Percentiles rank a stretch among this genome's conserved stretches.
phyloP scores from a whole-genome alignment of 805 yeast genomes.

The Suhomyces emberorum region DNA sequence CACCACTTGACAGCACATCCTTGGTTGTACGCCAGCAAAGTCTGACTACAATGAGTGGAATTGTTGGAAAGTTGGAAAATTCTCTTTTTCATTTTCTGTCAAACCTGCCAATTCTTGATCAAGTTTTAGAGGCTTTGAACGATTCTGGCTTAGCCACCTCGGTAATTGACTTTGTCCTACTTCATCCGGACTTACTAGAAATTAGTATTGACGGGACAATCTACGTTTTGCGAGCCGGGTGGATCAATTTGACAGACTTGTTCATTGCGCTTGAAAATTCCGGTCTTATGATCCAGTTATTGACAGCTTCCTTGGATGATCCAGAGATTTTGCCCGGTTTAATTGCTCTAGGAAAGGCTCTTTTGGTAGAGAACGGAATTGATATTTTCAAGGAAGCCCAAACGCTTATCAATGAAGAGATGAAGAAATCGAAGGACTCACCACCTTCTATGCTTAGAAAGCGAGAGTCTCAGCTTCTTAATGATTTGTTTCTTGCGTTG shows the following conservation, averaged over 20 bases:
- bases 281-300: constrained; percentile 20
- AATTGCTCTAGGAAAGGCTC: constrained; percentile 19
- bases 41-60: no score
- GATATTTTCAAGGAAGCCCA: constrained; percentile 9
- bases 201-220: constrained; percentile 19
- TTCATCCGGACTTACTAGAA: constrained; percentile 18
- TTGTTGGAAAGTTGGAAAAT: no score
- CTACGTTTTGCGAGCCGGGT: constrained; percentile 15
- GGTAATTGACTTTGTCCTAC: constrained; percentile 21
- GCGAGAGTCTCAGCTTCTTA: constrained; percentile 18
- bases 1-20: not conserved
- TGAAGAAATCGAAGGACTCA: not conserved
- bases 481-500: constrained; percentile 18
- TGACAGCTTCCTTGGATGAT: constrained; percentile 20
- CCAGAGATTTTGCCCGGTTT: constrained; percentile 25
- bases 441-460: constrained; percentile 8
- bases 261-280: constrained; percentile 24
- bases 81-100: no score
- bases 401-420: not conserved
- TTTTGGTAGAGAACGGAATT: constrained; percentile 18
- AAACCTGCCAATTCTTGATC: constrained; percentile 21
- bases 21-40: not conserved
- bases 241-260: constrained; percentile 21
- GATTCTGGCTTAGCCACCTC: constrained; percentile 20
- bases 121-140: constrained; percentile 17